A percentile compares a stretch with the other conserved stretches of the same genome.
Conservation (phyloP, 2,329 filamentous ascomycete genomes). For the Cytospora paraplurivora region DNA sequence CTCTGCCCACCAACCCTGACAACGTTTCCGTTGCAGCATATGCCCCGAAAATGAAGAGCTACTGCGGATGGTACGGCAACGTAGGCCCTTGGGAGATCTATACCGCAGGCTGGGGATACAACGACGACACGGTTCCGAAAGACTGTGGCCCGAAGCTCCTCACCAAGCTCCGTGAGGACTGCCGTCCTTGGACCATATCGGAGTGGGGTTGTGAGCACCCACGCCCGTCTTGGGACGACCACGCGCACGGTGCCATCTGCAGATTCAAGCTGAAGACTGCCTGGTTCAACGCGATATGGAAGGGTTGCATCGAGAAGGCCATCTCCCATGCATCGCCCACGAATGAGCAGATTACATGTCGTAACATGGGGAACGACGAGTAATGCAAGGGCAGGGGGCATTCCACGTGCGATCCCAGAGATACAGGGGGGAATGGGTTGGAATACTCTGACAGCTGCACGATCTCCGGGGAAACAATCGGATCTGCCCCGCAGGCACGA, state of each 20-base stretch:
- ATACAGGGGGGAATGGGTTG: neutral
- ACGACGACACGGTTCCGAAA: neutral
- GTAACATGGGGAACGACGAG: neutral
- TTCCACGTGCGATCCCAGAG: neutral
- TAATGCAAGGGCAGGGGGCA: too few relatives aligned
- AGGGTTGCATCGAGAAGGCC: neutral
- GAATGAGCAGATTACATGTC: neutral
- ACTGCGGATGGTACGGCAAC: neutral
- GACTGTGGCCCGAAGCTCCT: neutral
- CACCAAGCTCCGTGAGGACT: neutral
- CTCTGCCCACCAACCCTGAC: too few relatives aligned
- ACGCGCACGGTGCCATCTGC: neutral
- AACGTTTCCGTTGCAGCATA: too few relatives aligned
- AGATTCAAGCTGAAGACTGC: neutral
- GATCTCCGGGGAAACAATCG: neutral
- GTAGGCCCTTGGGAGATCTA: neutral
- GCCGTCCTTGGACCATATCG: neutral
- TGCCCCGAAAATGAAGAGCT: neutral
- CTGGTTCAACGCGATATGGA: neutral
- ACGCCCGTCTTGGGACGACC: neutral
- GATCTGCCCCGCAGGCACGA: neutral
- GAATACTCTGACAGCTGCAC: too few relatives aligned
- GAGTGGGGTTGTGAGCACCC: neutral
- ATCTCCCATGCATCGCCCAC: neutral
- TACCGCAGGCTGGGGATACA: neutral